Evolutionary conservation across 345 rosid species (phyloP).

Genomic region (Syzygium aqueum): DNA sequence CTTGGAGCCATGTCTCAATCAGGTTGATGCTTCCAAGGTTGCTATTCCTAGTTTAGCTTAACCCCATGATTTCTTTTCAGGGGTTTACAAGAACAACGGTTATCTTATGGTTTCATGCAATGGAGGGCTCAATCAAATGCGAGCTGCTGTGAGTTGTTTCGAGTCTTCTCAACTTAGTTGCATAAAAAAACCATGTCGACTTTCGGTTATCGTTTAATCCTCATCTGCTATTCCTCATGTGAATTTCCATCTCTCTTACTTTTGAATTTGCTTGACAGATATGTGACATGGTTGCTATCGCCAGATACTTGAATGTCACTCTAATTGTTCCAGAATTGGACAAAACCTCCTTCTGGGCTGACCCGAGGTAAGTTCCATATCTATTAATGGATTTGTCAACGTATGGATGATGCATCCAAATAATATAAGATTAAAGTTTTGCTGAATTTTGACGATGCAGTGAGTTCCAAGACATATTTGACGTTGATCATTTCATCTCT

Average conservation of each 20-base stretch:
- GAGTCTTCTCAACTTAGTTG: background rate
- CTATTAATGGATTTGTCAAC: background rate
- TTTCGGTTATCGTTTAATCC: background rate
- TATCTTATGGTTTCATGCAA: slow-evolving; percentile 93
- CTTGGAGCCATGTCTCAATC: background rate
- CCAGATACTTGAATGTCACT: slow-evolving; percentile 83
- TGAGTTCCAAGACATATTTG: slow-evolving; percentile 90
- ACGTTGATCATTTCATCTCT: slow-evolving; percentile 78
- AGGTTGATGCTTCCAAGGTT: background rate
- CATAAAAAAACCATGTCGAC: background rate
- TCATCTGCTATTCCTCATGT: background rate
- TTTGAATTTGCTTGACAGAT: slow-evolving; percentile 29
- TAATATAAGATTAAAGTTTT: background rate
- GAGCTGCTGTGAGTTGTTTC: slow-evolving; percentile 76
- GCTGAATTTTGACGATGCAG: slow-evolving; percentile 29
- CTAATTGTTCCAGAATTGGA: slow-evolving; percentile 91
- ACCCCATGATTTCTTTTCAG: slow-evolving; percentile 25
- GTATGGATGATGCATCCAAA: background rate
- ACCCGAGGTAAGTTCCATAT: slow-evolving; percentile 50
- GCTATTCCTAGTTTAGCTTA: background rate
- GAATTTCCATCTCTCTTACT: slow-evolving; percentile 4
- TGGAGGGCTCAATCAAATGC: slow-evolving; percentile 99
- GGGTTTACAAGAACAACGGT: slow-evolving; percentile 79
- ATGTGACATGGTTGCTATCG: slow-evolving; percentile 93
- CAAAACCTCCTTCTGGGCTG: slow-evolving; percentile 94